Percentiles rank a stretch among this genome's conserved stretches.
These are phyloP conservation scores for Crucihimalaya himalaica DNA, from an alignment of 345 rosid species.

Conservation along the genomic window DNA sequence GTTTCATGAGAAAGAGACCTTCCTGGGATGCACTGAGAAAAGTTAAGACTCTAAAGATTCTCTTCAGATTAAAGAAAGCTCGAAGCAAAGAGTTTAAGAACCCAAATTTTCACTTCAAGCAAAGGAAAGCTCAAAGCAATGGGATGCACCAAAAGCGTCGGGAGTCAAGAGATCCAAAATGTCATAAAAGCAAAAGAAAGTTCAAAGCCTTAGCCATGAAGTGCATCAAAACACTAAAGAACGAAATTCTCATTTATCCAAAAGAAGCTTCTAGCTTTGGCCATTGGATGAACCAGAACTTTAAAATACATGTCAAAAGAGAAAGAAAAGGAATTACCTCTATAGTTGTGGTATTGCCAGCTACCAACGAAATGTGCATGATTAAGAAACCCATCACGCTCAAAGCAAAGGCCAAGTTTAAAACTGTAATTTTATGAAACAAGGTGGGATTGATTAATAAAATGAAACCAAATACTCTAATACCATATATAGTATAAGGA, in stretches of 20 bases:
- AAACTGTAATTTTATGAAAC: slow-evolving; percentile 54
- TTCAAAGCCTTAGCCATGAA: not conserved
- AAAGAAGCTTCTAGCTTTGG: not conserved
- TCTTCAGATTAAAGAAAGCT: not conserved
- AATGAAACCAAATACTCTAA: slow-evolving; percentile 7
- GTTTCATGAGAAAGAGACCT: slow-evolving; percentile 13
- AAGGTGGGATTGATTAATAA: not conserved
- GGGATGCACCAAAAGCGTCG: not conserved
- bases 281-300: not conserved
- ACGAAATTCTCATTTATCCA: not conserved
- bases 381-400: slow-evolving; percentile 92
- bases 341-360: slow-evolving; percentile 90
- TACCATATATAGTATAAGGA: not conserved
- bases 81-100: not conserved
- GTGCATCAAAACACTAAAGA: not conserved
- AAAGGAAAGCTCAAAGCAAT: not conserved
- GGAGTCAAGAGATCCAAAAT: not conserved
- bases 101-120: not conserved
- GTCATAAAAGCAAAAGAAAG: not conserved
- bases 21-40: slow-evolving; percentile 2
- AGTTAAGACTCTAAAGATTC: not conserved
- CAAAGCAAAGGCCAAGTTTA: slow-evolving; percentile 91
- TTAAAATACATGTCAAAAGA: not conserved
- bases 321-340: slow-evolving; percentile 53
- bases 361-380: slow-evolving; percentile 87